Conservation (phyloP, 2,329 filamentous ascomycete species). For the Geosmithia morbida region DNA sequence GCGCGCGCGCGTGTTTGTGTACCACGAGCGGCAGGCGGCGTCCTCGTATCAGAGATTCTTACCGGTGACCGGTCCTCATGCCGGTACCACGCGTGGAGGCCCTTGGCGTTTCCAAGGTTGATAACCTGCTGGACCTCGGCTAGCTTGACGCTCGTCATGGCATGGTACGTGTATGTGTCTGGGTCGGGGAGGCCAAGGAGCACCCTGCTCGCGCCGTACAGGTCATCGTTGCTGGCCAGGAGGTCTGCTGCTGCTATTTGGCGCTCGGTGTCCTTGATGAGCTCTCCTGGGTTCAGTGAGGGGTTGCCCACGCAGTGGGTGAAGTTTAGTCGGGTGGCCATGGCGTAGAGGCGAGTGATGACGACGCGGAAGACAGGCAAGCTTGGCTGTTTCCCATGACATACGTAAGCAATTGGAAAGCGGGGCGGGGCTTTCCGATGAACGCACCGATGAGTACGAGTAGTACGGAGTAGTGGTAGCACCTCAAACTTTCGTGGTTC, state of each 20-base stretch:
- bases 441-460: no score
- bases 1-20: no score
- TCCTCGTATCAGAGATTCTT: no score
- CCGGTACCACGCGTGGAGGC: conserved; percentile 34
- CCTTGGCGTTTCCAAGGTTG: conserved; percentile 25
- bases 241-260: conserved; percentile 20
- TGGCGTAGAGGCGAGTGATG: background rate
- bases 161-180: conserved; percentile 36
- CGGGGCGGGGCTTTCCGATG: no score
- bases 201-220: conserved; percentile 26
- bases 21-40: no score
- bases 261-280: conserved; percentile 21
- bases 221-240: conserved; percentile 25
- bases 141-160: conserved; percentile 32
- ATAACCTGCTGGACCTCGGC: conserved; percentile 32
- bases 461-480: no score
- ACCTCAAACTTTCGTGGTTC: no score
- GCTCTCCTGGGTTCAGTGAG: conserved; percentile 25
- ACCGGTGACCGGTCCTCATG: conserved; percentile 18
- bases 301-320: conserved; percentile 28
- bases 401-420: no score
- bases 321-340: conserved; percentile 8
- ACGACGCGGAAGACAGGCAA: no score
- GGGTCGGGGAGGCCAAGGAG: conserved; percentile 27
- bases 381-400: no score